A percentile compares a stretch with the other conserved stretches of the same genome.
phyloP scores from a whole-genome alignment of 164 flowering plant genomes.

The Sextonia rubra region DNA sequence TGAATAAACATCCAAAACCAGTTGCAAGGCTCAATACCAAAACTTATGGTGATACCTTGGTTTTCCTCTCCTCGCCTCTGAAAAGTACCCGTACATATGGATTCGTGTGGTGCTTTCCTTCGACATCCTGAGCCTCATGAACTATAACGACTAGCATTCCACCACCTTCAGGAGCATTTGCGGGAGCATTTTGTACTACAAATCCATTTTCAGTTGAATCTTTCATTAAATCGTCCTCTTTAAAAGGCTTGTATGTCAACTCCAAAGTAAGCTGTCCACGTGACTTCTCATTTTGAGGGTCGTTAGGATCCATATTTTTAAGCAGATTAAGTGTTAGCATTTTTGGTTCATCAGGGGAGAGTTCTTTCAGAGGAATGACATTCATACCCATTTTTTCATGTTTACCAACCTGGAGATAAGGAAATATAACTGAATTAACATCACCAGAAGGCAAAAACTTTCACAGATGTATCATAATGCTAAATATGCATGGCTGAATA shows the following conservation, averaged over 20 bases:
- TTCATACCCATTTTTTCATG: slow-evolving; percentile 90
- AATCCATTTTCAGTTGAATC: slow-evolving; percentile 36
- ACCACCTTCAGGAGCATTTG: slow-evolving; percentile 75
- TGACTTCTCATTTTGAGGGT: slow-evolving; percentile 61
- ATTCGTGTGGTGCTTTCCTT: slow-evolving; percentile 90
- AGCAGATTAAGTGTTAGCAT: slow-evolving; percentile 54
- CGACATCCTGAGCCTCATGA: slow-evolving; percentile 79
- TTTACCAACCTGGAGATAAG: slow-evolving; percentile 55
- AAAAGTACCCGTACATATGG: slow-evolving; percentile 65
- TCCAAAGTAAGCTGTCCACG: slow-evolving; percentile 74
- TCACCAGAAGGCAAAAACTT: background rate
- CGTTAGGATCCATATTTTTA: slow-evolving; percentile 70
- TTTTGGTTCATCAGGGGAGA: slow-evolving; percentile 61
- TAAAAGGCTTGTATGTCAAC: slow-evolving; percentile 63
- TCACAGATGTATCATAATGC: no score
- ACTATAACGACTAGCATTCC: slow-evolving; percentile 67
- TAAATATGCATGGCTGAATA: background rate
- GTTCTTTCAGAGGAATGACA: slow-evolving; percentile 62
- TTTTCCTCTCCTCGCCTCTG: slow-evolving; percentile 72
- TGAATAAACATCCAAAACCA: background rate
- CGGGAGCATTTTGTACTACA: slow-evolving; percentile 62
- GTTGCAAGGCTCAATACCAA: background rate
- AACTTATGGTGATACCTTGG: slow-evolving; percentile 49
- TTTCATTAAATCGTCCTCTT: slow-evolving; percentile 45
- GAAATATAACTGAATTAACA: background rate